Percentiles rank a stretch among this genome's conserved stretches.
Conservation (phyloP, 2,329 filamentous ascomycete species). For the Allantophomopsis cytisporea region DNA sequence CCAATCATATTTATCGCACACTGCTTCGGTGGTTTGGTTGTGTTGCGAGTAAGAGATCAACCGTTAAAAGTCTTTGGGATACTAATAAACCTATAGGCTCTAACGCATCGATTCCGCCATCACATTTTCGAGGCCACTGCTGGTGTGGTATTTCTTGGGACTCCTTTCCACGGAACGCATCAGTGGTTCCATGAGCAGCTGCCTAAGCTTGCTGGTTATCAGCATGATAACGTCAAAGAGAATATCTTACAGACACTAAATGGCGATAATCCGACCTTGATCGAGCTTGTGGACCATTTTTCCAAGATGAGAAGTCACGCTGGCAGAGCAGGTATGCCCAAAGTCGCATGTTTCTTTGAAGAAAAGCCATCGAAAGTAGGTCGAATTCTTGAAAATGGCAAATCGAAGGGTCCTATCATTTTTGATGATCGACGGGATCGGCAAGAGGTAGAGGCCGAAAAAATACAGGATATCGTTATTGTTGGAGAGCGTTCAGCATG, state of each 20-base stretch:
- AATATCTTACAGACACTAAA: background rate
- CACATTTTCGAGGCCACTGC: background rate
- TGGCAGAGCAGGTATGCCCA: background rate
- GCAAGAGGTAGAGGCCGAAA: too few species aligned
- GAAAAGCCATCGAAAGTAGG: background rate
- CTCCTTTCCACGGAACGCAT: background rate
- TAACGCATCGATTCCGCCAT: background rate
- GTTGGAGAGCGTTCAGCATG: background rate
- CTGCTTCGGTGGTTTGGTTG: background rate
- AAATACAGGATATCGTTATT: background rate
- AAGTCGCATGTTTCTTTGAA: background rate
- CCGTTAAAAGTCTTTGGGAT: too few species aligned
- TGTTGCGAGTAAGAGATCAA: background rate
- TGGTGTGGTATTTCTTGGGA: background rate
- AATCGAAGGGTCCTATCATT: background rate
- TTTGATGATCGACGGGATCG: too few species aligned
- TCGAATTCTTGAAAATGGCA: background rate
- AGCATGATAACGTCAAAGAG: background rate
- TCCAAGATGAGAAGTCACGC: background rate
- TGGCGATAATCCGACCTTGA: background rate
- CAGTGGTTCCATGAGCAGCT: background rate
- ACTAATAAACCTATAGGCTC: too few species aligned
- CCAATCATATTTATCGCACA: background rate
- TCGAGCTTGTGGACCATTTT: background rate
- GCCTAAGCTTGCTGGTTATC: background rate